Base-by-base conservation (phyloP, 768 basidiomycete genomes). In the Panellus pusillus region DNA sequence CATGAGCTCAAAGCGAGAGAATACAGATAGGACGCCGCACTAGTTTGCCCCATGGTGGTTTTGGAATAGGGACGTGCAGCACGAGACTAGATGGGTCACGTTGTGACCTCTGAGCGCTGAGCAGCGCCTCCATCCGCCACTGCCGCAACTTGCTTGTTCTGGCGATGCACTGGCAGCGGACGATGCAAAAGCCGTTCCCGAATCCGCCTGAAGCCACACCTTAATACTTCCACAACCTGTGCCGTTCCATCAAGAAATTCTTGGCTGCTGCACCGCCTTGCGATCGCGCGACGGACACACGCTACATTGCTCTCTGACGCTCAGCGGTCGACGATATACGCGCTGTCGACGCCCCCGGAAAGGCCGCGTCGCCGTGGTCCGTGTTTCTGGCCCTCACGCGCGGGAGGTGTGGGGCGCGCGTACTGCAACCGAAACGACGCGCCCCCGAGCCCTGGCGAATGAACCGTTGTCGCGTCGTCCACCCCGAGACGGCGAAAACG, bases 311-410 rank as follows among this genome's bases (percentile, higher is more conserved):
- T 62, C 35, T 77, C 77, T 18, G 72, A 76, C 56, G 75, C 85
- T 6, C 87, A 91, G 65, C 73, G 78, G n/a, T 63, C 69, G 19
- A 95, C 93, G 2, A 91, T 96, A 42, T 96, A 89, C 65, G 93
- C 93, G 1, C 76, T 94, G 20, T 91, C 93, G 0, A 93, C 92
- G 0, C 90, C 93, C 1, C 83, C 88, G 2, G 93, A 92, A 1
- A 92, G 86, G 57, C 91, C 81, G 93, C 14, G 79, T 96, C n/a
- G 91, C 86, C 1, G 84, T 96, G 36, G 72, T 95, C 47, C 79
- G 93, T 53, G 73, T 96, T 9, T 93, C 92, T 2, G 93, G 93
- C 0, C 89, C 90, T 1, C 81, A 83, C 40, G 86, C 84, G 0
- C 66, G 78, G 18, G 59, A 70, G 0, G 89, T 91, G 1, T 89